Evolutionary conservation across 768 basidiomycete genomes (phyloP), one percentile per base, ranked within the genome.

Genomic region (Termitomyces sp.): DNA sequence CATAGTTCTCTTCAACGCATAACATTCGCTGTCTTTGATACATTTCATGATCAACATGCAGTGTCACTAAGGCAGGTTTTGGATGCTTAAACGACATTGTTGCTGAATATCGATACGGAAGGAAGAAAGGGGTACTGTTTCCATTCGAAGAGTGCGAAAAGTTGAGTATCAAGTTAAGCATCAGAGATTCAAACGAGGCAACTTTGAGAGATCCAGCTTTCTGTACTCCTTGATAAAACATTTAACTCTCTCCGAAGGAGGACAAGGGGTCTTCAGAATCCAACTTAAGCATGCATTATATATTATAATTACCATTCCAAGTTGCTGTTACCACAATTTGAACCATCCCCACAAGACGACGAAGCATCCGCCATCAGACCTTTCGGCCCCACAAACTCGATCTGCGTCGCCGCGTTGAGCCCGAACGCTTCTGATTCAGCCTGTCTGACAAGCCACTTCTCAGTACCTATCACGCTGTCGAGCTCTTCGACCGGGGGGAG

Each of bases 371-470:
- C 36, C 30, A 2, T 47, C 40, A 14, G 14, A 26, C 47, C 58
- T 26, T 7, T 51, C 20, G 64, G 59, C 26, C 62, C 65, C 0
- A 68, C 67, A 16, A 75, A 70, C 46, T 72, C 67, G 18, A 75
- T 58, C 51, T 71, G 73, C 6, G 67, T 68, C 1, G 69, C 66
- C 38, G 66, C 61, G 43, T 70, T 69, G 54, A 70, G 58, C 6
- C 66, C 67, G 5, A 66, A 58, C 4, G 72, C 73, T 47, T 80
- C 79, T 3, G 76, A 75, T 18, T 76, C 74, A 1, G 82, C 80
- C 57, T 81, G 77, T 55, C 73, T 75, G 18, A 86, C 74, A 74
- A 87, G 79, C 84, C 86, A 87, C 65, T 81, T 84, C 24, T 74
- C 75, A 4, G 82, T 87, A 1, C 84, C 86, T 28, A 90, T 77